Conservation (phyloP, 441 rosid species). For the Adansonia madagascariensis region DNA sequence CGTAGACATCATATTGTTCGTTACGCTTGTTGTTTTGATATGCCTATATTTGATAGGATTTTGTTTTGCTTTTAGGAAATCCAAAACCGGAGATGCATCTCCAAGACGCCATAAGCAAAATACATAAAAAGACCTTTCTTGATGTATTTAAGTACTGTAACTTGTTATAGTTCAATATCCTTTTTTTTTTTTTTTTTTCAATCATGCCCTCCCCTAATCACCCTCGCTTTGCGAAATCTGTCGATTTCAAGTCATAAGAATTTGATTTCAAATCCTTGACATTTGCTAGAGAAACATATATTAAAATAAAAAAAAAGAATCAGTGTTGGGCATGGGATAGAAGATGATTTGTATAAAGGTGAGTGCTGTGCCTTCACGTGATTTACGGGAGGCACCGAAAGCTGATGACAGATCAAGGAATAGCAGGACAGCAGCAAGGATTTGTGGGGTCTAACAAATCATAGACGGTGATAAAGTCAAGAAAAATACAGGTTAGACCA, state of each 20-base stretch:
- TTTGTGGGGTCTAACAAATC: background rate
- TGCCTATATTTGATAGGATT: conserved; percentile 59
- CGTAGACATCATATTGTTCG: conserved; percentile 60
- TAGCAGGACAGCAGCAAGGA: background rate
- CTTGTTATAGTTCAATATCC: background rate
- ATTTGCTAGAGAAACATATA: background rate
- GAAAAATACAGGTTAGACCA: too few relatives aligned
- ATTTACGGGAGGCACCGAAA: conserved; percentile 49
- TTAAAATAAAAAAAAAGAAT: too few relatives aligned
- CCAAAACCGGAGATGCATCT: conserved; percentile 55
- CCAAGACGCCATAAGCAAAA: conserved; percentile 10
- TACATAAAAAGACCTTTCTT: background rate
- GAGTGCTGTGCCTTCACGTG: conserved; percentile 9
- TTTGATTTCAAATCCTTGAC: background rate
- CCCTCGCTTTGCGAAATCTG: too few relatives aligned
- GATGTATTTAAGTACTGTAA: background rate
- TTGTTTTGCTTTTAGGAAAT: conserved; percentile 74
- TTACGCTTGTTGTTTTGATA: conserved; percentile 69
- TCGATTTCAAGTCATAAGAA: too few relatives aligned
- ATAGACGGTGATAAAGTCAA: too few relatives aligned
- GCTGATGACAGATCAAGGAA: conserved; percentile 15
- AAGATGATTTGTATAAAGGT: background rate
- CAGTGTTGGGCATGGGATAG: background rate
- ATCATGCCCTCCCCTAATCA: too few relatives aligned
- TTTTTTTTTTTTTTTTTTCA: background rate